Evolutionary conservation across 1,284 basidiomycete genomes (phyloP).

Genomic region (Puccinia novopanici): DNA sequence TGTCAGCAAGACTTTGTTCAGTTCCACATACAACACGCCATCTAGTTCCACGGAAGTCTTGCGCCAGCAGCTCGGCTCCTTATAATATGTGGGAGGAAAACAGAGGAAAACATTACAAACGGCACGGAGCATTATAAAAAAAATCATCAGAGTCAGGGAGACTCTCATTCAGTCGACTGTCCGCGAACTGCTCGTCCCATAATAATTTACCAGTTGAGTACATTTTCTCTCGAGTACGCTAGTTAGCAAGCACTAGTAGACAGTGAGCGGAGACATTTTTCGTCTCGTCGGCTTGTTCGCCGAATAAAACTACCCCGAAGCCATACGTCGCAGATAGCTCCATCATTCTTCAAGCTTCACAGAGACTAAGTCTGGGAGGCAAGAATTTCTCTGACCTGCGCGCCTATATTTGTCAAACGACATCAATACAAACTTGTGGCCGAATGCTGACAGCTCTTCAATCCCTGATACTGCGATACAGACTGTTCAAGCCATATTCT

Average conservation of each 20-base stretch:
- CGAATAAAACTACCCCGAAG: not conserved
- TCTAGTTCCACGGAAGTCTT: conserved; percentile 12
- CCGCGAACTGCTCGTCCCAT: conserved; percentile 6
- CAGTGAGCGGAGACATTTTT: conserved; percentile 19
- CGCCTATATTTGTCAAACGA: conserved; percentile 25
- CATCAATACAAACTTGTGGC: not conserved
- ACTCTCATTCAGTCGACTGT: not conserved
- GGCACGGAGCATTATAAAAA: conserved; percentile 22
- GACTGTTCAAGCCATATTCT: not conserved
- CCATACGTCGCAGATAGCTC: conserved; percentile 10
- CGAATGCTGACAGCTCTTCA: conserved; percentile 5
- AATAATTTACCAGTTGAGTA: conserved; percentile 15
- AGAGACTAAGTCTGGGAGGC: conserved; percentile 19
- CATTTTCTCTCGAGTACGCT: conserved; percentile 10
- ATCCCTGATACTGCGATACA: not conserved
- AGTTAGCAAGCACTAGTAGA: not conserved
- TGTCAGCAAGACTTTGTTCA: conserved; percentile 15
- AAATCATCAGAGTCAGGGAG: not conserved
- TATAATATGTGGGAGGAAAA: not conserved
- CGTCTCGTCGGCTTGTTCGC: conserved; percentile 16
- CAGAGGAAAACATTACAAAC: no score
- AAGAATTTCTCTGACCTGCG: conserved; percentile 13
- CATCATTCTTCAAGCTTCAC: conserved; percentile 26
- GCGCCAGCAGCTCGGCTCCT: conserved; percentile 9
- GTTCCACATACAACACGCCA: not conserved